Base-by-base conservation (phyloP, 208 protist genomes). In the Crithidia bombi region DNA sequence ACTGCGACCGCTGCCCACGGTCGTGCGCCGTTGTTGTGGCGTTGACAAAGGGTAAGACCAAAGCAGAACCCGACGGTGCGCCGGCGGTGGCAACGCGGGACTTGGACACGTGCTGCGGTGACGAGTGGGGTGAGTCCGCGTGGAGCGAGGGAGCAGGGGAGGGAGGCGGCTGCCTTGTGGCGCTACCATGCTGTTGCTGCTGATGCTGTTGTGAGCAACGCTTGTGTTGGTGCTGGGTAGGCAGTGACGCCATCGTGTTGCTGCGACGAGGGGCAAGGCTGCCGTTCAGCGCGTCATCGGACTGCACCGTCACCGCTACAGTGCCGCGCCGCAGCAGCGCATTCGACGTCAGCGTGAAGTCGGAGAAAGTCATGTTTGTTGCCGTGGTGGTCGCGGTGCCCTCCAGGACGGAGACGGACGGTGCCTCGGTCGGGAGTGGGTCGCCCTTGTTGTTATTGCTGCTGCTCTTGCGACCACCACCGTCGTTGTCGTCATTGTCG, bases 181-280 rank as follows among this genome's bases (percentile, higher is more conserved):
- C 19, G 51, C 32, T 57, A 14, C 3, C 3, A 14, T 64, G 23
- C 43, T 38, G 57, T 26, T 25, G 57, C 33, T 39, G 52, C 28
- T 64, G n/a, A n/a, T n/a, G n/a, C n/a, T n/a, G n/a, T n/a, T n/a
- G n/a, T n/a, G n/a, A n/a, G n/a, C n/a, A n/a, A n/a, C n/a, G n/a
- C n/a, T n/a, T n/a, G n/a, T n/a, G 57, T 33, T 50, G 56, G 7
- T 32, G 39, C 10, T 64, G 57, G 12, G 57, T 64, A 0, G 57
- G 57, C 7, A 64, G 25, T 1, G 41, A 19, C 2, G 57, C 41
- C 41, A 64, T 64, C 28, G 57, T 64, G 43, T 51, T 64, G 41
- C 57, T 64, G 17, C 41, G 57, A 15, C 57, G 57, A 23, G 41
- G 57, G n/a, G 7, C 26, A 3, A 51, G 17, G 26, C 57, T 33